These are phyloP conservation scores for Perkinsus chesapeaki DNA, from an alignment of 169 alveolate genomes.

Conservation along the genomic window DNA sequence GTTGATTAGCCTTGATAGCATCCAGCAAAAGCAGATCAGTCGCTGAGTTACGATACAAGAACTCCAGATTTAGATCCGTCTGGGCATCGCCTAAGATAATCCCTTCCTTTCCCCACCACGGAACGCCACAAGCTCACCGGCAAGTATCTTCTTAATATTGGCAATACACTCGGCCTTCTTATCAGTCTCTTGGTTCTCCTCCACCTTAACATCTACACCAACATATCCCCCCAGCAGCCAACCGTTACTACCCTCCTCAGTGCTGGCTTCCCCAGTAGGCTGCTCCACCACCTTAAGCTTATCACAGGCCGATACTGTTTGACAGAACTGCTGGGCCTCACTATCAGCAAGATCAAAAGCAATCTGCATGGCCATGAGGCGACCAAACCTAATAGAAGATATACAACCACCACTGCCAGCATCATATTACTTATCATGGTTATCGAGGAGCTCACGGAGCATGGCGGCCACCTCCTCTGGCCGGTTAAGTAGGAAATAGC, in stretches of 20 bases:
- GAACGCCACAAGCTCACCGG: not conserved
- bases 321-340: conserved; percentile 77
- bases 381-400: not conserved
- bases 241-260: not conserved
- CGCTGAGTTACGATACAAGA: not conserved
- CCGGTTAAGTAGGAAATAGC: conserved; percentile 70
- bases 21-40: not conserved
- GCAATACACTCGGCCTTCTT: conserved; percentile 24
- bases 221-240: not conserved
- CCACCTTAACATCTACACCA: not conserved
- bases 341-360: conserved; percentile 84
- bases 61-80: not conserved
- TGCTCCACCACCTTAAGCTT: conserved; percentile 22
- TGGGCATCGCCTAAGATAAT: not conserved
- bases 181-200: not conserved
- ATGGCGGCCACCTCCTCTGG: conserved; percentile 72
- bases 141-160: conserved; percentile 16
- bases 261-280: conserved; percentile 15
- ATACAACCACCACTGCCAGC: conserved; percentile 38
- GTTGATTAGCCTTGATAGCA: not conserved
- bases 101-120: not conserved
- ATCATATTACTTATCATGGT: not conserved
- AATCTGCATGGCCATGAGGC: conserved; percentile 73
- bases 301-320: conserved; percentile 37
- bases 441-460: conserved; percentile 51